Base-by-base conservation (phyloP, 2,329 filamentous ascomycete genomes). In the Tolypocladium ovalisporum region DNA sequence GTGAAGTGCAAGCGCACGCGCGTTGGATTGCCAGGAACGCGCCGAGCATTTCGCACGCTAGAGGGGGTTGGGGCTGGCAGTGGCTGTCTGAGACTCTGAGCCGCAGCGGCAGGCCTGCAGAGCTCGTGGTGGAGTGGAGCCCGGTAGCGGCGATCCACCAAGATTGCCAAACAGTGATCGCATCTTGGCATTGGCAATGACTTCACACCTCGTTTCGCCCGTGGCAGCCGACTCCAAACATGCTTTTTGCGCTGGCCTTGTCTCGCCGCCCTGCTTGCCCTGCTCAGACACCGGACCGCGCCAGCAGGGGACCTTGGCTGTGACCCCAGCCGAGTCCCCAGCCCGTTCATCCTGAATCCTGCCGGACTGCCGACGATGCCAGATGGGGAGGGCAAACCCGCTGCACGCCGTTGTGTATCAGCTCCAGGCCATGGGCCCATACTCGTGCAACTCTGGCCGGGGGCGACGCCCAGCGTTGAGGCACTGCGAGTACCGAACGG, bases 191-290 rank as follows among this genome's bases (percentile, higher is more conserved):
- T 54, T 10, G n/a, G 52, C 27, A n/a, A 60, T 55, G 59, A 61
- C 57, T 57, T 56, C 55, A 56, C 32, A 37, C 42, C 56, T 55
- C 52, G 57, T 58, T 58, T 61, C 58, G 52, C 39, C 22, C 15
- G 54, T 40, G 53, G n/a, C 55, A n/a, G 32, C 49, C 49, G 17
- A 5, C 5, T 24, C 4, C 27, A n/a, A 40, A 13, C 34, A 27
- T 53, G 52, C 52, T 53, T 36, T 36, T 39, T 29, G 52, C 36
- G 29, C 47, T 51, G 29, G 32, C 19, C 29, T 29, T 51, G 47
- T 51, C 29, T 51, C 42, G 42, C 24, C 19, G 47, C 47, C 29
- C 42, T 47, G 42, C 42, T 4, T 19, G 29, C 17, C 27, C 47
- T 32, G 27, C 47, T 34, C 12, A 44, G n/a, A 44, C 22, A 10